Percentiles rank a stretch among this genome's conserved stretches.
Evolutionary conservation across 2,329 filamentous ascomycete genomes (phyloP).

Genomic region (Didymella exigua): DNA sequence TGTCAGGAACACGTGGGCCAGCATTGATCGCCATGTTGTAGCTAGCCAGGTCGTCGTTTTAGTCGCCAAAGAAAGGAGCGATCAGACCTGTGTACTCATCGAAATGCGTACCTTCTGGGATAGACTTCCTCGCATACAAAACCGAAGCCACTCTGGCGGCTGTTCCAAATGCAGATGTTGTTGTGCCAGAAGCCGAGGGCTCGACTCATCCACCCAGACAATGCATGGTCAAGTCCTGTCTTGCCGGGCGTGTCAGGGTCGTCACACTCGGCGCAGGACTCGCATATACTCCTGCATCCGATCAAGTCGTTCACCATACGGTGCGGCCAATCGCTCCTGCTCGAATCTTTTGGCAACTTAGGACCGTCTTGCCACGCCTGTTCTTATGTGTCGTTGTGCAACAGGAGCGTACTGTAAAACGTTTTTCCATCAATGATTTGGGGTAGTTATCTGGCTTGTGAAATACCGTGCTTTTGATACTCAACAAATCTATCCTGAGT

Average conservation of each 20-base stretch:
- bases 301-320: not conserved
- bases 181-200: not conserved
- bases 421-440: not conserved
- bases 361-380: not conserved
- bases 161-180: not conserved
- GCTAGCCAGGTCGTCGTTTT: not conserved
- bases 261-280: constrained; percentile 1
- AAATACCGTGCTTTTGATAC: not conserved
- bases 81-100: not conserved
- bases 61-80: not conserved
- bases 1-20: not conserved
- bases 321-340: not conserved
- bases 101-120: not conserved
- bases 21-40: not conserved
- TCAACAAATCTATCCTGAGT: not conserved
- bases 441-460: not conserved
- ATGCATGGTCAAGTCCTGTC: not conserved
- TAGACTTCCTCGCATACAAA: not conserved
- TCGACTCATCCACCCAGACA: not conserved
- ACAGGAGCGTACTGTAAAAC: not conserved
- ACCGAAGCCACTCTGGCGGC: not conserved
- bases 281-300: not conserved
- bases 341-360: not conserved
- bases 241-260: not conserved
- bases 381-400: not conserved